Percentiles rank a stretch among this genome's conserved stretches.
phyloP scores from a whole-genome alignment of 2,329 filamentous ascomycete species.

The Diaporthe vexans region DNA sequence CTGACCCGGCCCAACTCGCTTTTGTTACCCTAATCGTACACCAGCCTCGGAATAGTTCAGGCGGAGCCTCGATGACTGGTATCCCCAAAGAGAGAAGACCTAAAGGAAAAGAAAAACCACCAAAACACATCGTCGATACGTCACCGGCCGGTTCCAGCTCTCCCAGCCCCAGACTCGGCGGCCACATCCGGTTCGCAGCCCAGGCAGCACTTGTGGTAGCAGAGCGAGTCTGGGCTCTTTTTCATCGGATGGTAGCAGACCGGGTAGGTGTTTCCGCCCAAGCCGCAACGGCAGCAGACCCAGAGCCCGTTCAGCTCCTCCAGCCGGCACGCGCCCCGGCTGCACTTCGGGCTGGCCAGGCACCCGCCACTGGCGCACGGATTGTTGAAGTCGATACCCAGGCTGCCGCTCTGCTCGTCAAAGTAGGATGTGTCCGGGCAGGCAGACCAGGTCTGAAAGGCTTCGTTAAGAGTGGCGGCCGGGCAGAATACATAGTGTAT shows the following conservation, averaged over 20 bases:
- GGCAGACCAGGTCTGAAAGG: constrained; percentile 45
- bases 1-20: constrained; percentile 28
- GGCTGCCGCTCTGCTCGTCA: constrained; percentile 46
- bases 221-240: constrained; percentile 64
- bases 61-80: not conserved
- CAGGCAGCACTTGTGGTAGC: constrained; percentile 65
- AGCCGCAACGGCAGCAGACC: constrained; percentile 64
- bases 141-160: constrained; percentile 28
- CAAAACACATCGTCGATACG: not conserved
- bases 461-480: constrained; percentile 51
- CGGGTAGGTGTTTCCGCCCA: constrained; percentile 60
- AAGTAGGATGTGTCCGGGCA: constrained; percentile 52
- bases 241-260: constrained; percentile 62
- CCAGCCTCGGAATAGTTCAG: constrained; percentile 9
- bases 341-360: constrained; percentile 61
- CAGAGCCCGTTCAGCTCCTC: constrained; percentile 63
- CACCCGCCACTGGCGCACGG: constrained; percentile 63
- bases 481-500: constrained; percentile 61
- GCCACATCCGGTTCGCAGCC: constrained; percentile 55
- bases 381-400: constrained; percentile 53
- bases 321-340: constrained; percentile 62
- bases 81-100: not conserved
- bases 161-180: constrained; percentile 4
- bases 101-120: not conserved
- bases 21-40: constrained; percentile 10